Base-by-base conservation (phyloP, 805 yeast species). In the Priceomyces medius region DNA sequence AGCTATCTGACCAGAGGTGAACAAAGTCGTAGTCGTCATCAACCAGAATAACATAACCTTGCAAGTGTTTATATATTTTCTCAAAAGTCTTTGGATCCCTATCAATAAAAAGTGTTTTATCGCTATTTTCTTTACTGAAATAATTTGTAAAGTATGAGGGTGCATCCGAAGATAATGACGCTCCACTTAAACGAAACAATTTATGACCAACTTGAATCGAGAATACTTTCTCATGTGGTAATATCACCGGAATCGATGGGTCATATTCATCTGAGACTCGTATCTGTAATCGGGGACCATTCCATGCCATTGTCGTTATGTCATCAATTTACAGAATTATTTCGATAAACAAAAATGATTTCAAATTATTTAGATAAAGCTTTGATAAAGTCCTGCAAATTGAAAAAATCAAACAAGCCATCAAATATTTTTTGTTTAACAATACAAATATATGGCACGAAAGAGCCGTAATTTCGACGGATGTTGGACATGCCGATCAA, bases 131-230 rank as follows among this genome's bases (percentile, higher is more conserved):
- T 16, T 64, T 54, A 4, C 53, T 50, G 58, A 89, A 89, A 64
- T 70, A 87, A 20, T 74, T 69, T 2, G 97, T 88, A 67, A 89
- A 90, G 58, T 85, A 88, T 3, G 95, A 86, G 0, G 97, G 97
- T 0, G 83, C 83, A 63, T 89, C 97, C 2, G 85, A 85, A 19
- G 88, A 83, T 28, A 89, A 63, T 2, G 96, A 87, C 0, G 93
- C 90, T 1, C 96, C 96, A 54, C 88, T 81, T 13, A 83, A 51
- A n/a, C 72, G 67, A 59, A 81, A 88, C 19, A 78, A 48, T 47
- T 69, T 71, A 31, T 71, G 74, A 0, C 95, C 95, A 9, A 88
- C 80, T 55, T 83, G 87, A 19, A 88, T 73, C 13, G 81, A 71
- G 61, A 75, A 88, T 61, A 85, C 78, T 43, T 71, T 76, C 32